Conservation (phyloP, 257 asterid genomes). For the Plantago major region DNA sequence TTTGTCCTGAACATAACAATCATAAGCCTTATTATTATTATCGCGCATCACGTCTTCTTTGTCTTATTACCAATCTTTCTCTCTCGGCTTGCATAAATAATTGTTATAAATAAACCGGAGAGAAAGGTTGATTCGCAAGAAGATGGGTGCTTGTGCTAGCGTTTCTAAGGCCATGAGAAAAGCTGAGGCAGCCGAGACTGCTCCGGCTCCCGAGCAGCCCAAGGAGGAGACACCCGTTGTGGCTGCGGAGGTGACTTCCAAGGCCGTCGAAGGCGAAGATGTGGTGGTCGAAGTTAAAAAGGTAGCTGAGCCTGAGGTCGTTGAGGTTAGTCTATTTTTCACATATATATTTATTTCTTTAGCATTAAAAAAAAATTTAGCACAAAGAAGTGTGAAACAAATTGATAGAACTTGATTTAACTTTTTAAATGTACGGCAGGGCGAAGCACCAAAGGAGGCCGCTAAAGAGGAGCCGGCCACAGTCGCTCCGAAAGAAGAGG, state of each 20-base stretch:
- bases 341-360: no score
- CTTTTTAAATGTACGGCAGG: not conserved
- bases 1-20: not conserved
- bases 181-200: conserved; percentile 16
- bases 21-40: not conserved
- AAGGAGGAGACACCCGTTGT: conserved; percentile 23
- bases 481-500: not conserved
- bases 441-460: conserved; percentile 13
- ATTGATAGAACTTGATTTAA: no score
- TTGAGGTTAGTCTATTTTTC: conserved; percentile 2
- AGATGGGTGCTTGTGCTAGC: conserved; percentile 24
- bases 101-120: not conserved
- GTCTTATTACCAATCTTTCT: conserved; percentile 8
- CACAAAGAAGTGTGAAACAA: no score
- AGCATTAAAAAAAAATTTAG: no score
- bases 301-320: not conserved
- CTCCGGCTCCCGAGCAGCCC: conserved; percentile 30
- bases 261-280: not conserved
- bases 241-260: not conserved
- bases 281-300: not conserved
- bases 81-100: not conserved
- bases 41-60: not conserved
- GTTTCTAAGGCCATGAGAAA: conserved; percentile 21
- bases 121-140: conserved; percentile 9
- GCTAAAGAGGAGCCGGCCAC: not conserved